phyloP scores from a whole-genome alignment of 169 alveolate genomes.

The Plasmodium sp. region DNA sequence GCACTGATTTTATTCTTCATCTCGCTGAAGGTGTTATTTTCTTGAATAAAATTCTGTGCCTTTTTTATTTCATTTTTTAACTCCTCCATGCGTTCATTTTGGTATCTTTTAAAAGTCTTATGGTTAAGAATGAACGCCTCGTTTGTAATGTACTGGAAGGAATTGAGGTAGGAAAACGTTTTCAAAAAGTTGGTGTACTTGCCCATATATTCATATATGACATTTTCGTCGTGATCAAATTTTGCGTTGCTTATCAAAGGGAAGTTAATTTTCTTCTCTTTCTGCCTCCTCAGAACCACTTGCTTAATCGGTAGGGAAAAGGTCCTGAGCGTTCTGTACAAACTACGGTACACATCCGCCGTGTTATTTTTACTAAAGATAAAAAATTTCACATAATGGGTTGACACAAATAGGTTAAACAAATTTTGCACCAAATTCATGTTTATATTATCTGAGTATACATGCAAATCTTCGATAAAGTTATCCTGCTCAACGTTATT shows the following conservation, averaged over 20 bases:
- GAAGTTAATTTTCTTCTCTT: neutral
- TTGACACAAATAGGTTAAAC: conserved; percentile 12
- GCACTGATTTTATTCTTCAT: neutral
- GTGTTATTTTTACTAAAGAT: conserved; percentile 18
- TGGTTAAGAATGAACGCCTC: neutral
- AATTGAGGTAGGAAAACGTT: conserved; percentile 1
- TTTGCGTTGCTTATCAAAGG: neutral
- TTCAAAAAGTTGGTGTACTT: conserved; percentile 30
- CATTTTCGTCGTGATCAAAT: conserved; percentile 2
- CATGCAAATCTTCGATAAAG: conserved; percentile 8
- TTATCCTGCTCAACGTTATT: neutral
- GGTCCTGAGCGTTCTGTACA: conserved; percentile 10
- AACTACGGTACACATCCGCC: neutral
- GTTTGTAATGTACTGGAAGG: neutral
- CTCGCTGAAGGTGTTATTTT: conserved; percentile 15
- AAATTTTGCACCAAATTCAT: conserved; percentile 26
- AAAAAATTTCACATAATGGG: conserved; percentile 45
- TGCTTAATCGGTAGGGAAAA: conserved; percentile 19
- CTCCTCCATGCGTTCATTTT: neutral
- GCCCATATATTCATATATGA: conserved; percentile 37
- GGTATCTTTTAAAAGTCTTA: conserved; percentile 8
- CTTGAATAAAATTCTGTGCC: neutral
- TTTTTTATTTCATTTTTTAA: conserved; percentile 24
- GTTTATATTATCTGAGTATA: conserved; percentile 40
- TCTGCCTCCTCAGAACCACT: neutral